Conservation (phyloP, 768 basidiomycete species). For the Rubroboletus pulcherrimus region DNA sequence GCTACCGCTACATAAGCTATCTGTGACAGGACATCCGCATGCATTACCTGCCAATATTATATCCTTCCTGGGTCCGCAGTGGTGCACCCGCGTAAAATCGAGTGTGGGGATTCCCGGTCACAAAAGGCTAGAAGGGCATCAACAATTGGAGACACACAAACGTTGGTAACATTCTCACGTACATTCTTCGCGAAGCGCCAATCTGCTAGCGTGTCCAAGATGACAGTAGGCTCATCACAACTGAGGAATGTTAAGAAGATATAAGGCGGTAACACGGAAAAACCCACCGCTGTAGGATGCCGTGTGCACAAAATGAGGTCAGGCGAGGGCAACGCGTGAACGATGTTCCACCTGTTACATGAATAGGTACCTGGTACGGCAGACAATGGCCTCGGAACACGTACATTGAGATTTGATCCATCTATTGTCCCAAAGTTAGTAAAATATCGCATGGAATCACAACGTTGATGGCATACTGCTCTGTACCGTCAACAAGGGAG, state of each 20-base stretch:
- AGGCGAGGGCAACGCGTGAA: conserved; percentile 46
- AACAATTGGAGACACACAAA: not conserved
- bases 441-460: not conserved
- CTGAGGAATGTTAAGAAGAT: conserved; percentile 33
- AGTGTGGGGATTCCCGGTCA: conserved; percentile 59
- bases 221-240: conserved; percentile 82
- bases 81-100: conserved; percentile 94
- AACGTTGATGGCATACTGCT: conserved; percentile 54
- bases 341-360: conserved; percentile 43
- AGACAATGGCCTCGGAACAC: conserved; percentile 18
- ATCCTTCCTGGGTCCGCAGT: conserved; percentile 83
- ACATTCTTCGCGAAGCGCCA: conserved; percentile 90
- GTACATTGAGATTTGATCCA: conserved; percentile 91
- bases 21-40: not conserved
- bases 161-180: conserved; percentile 21
- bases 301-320: conserved; percentile 78
- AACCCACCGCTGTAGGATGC: conserved; percentile 69
- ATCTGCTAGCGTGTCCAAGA: conserved; percentile 74
- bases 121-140: conserved; percentile 54
- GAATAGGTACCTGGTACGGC: not conserved
- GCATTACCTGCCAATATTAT: conserved; percentile 78
- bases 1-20: conserved; percentile 33
- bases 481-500: conserved; percentile 76
- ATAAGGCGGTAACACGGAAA: not conserved
- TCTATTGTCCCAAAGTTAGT: conserved; percentile 34